Evolutionary conservation across 129 eudicot genomes (phyloP), one percentile per base, ranked within the genome.

Genomic region (Centrapalus pauciflorus): DNA sequence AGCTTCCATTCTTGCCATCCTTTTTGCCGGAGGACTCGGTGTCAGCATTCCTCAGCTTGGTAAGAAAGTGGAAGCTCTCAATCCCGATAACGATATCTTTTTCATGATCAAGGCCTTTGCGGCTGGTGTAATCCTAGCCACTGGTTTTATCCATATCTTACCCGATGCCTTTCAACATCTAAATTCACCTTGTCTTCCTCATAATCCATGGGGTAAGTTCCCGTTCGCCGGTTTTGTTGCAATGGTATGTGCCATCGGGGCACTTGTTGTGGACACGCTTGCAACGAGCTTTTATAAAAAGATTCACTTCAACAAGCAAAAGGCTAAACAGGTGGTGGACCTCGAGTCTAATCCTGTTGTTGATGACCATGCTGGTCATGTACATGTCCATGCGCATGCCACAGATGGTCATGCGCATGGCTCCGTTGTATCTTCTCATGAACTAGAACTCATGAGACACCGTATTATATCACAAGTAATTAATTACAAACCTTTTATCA

Each of bases 61-160:
- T 20, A 76, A 68, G 41, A 79, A 59, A 58, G 28, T 80, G 1
- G 33, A 66, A 24, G 76, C 78, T 10, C 70, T 88, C 0, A 68
- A 72, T 68, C 89, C 92, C 0, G 96, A 88, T 6, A 83, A 80
- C 16, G 83, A 88, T 59, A 62, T 84, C 0, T 88, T 88, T 73
- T 83, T 88, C 84, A 80, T 81, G 86, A 77, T 83, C 68, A 88
- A 88, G 67, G 96, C 96, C 10, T 88, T 88, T 17, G 96, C 96
- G 0, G 96, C 96, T 10, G 96, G 96, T 0, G 96, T 88, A 5
- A 88, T 88, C 57, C 61, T 88, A 4, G 86, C 86, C 1, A 88
- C 96, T 0, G 96, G 92, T 2, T 84, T 88, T 56, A 69, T 88
- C n/a, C 96, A 88, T 64, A 88, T 88, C 20, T 69, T 88, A 20